phyloP scores from a whole-genome alignment of 345 rosid species.

The Mercurialis annua region DNA sequence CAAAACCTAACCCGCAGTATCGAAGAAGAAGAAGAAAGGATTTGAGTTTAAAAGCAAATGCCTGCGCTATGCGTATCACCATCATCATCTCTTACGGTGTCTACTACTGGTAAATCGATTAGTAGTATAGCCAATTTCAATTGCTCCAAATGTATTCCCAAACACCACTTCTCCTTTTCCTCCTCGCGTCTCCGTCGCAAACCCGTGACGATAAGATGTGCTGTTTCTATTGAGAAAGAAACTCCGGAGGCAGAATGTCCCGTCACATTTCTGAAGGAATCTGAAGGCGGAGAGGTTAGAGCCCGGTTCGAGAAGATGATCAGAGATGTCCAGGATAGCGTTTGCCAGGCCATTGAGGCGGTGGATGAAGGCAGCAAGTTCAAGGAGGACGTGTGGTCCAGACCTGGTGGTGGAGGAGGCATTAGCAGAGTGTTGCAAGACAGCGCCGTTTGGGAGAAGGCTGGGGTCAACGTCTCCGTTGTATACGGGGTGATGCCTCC shows the following conservation, averaged over 20 bases:
- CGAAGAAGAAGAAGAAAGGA: too few relatives aligned
- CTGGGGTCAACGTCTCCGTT: conserved; percentile 94
- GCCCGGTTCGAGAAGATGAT: conserved; percentile 91
- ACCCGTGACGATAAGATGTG: conserved; percentile 8
- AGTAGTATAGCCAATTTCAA: not conserved
- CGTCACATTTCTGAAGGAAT: conserved; percentile 63
- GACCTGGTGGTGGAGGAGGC: conserved; percentile 99
- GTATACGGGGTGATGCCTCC: conserved; percentile 98
- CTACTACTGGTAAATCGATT: not conserved
- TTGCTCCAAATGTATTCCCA: not conserved
- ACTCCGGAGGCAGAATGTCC: conserved; percentile 48
- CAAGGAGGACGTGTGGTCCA: conserved; percentile 95
- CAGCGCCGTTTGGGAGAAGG: conserved; percentile 91
- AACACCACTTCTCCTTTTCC: not conserved
- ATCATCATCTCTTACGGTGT: not conserved
- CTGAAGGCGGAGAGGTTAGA: conserved; percentile 51
- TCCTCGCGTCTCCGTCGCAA: not conserved
- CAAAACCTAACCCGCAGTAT: too few relatives aligned
- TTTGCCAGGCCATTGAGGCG: conserved; percentile 72
- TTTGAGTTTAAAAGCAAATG: not conserved
- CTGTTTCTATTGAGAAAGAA: conserved; percentile 34
- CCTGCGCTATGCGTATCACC: not conserved
- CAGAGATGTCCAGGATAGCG: conserved; percentile 70
- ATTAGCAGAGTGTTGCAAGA: conserved; percentile 91
- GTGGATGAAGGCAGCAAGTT: conserved; percentile 62